phyloP scores from a whole-genome alignment of 148 eudicot genomes.

The Rhododendron mucronatum region DNA sequence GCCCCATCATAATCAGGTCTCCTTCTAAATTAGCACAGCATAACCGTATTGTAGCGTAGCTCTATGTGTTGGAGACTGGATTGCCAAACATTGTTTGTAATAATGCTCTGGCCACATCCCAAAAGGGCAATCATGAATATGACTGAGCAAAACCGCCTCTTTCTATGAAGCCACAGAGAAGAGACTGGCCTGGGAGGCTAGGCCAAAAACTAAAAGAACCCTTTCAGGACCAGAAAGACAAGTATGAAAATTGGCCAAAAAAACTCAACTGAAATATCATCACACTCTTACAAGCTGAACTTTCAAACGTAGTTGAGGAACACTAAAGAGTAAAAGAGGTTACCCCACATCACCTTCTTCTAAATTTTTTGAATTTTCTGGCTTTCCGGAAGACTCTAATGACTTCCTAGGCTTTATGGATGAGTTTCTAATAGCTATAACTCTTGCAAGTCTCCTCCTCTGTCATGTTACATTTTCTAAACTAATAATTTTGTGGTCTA shows the following conservation, averaged over 20 bases:
- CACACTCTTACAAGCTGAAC: background rate
- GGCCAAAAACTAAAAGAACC: background rate
- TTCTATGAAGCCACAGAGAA: background rate
- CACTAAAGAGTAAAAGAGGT: background rate
- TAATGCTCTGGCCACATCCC: background rate
- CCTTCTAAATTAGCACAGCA: background rate
- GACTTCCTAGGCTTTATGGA: background rate
- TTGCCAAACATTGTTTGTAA: background rate
- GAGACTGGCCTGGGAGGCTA: background rate
- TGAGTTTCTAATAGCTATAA: background rate
- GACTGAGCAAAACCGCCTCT: background rate
- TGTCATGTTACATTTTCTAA: background rate
- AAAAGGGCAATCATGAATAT: background rate
- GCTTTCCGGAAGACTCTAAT: background rate
- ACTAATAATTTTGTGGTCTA: background rate
- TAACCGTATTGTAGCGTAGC: background rate
- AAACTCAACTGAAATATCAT: background rate
- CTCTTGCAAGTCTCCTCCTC: background rate
- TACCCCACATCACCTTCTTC: background rate
- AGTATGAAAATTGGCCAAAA: background rate
- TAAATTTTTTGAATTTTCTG: background rate
- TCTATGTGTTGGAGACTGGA: background rate
- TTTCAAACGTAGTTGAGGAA: background rate
- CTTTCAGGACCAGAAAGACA: background rate
- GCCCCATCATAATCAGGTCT: background rate